These are phyloP conservation scores for Candida vaughaniae DNA, from an alignment of 805 yeast species.

Conservation along the genomic window DNA sequence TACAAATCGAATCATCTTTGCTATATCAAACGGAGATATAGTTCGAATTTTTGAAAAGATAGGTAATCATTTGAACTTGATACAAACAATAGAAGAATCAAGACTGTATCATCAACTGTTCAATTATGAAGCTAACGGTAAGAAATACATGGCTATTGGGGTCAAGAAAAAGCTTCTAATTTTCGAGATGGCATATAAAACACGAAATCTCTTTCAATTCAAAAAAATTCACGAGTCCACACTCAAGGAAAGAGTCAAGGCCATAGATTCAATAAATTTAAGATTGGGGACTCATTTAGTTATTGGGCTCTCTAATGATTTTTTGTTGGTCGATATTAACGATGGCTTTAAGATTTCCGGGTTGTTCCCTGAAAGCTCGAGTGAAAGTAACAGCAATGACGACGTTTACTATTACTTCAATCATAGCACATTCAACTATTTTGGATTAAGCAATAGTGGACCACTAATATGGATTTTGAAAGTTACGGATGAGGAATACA, in stretches of 20 bases:
- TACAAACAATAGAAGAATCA: conserved; percentile 28
- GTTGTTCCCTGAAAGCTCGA: conserved; percentile 2
- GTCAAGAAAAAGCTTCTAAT: conserved; percentile 29
- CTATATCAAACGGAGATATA: conserved; percentile 23
- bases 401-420: conserved; percentile 20
- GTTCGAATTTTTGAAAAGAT: conserved; percentile 28
- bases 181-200: conserved; percentile 24
- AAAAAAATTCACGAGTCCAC: conserved; percentile 21
- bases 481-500: conserved; percentile 14
- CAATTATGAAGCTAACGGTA: conserved; percentile 17
- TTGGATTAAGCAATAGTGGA: conserved; percentile 32
- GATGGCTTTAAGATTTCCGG: conserved; percentile 3
- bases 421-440: conserved; percentile 33
- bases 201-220: conserved; percentile 31
- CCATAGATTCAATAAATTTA: conserved; percentile 15
- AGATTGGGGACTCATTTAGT: conserved; percentile 16
- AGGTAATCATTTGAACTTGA: conserved; percentile 33
- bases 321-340: conserved; percentile 24
- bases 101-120: conserved; percentile 17
- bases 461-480: conserved; percentile 25
- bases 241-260: conserved; percentile 31
- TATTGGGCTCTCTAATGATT: conserved; percentile 25
- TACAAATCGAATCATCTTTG: conserved; percentile 21
- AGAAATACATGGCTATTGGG: conserved; percentile 25
- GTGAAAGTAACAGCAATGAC: not conserved